Evolutionary conservation across 2,329 filamentous ascomycete genomes (phyloP), one percentile per base, ranked within the genome.

Genomic region (Epichloe scottii): DNA sequence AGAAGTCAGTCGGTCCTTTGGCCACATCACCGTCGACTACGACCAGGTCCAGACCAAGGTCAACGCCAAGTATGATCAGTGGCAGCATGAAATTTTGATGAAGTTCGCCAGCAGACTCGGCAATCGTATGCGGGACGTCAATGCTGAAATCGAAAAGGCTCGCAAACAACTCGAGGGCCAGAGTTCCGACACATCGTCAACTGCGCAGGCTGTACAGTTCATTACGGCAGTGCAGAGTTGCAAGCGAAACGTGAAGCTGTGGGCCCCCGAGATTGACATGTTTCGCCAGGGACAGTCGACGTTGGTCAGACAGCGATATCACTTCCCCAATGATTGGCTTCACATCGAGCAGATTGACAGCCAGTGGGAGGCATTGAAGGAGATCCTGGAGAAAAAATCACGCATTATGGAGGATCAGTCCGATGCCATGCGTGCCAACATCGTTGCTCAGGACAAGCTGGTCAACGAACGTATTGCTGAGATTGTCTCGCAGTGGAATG

Each of bases 31-130:
- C 4, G 89, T 99, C 62, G 91, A 98, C 66, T 98, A 98, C 62
- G 93, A 97, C 61, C 94, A 98, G 67, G 93, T 98, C 0, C 94
- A 98, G 68, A 89, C 91, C 52, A 96, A 95, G 68, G 93, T 99
- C 66, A 98, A 97, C 62, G 89, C 89, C 60, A 98, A 97, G 67
- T 99, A 98, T 64, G 94, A 99, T 64, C 91, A 97, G 66, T 98
- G 94, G 93, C 93, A 99, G 67, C 89, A 96, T 60, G 93, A 99
- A 58, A 95, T 98, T 51, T 75, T 97, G 38, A 80, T 87, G 59
- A 95, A 95, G 65, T 99, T 98, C 68, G 93, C 89, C 38, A 78
- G 79, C 51, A 88, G 93, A 51, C 84, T 98, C 44, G 89, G 90
- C 45, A 86, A 81, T 56, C 87, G 90, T 47, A 94, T 97, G 82